These are phyloP conservation scores for Harringtonia lauricola DNA, from an alignment of 2,329 filamentous ascomycete species.

Conservation along the genomic window DNA sequence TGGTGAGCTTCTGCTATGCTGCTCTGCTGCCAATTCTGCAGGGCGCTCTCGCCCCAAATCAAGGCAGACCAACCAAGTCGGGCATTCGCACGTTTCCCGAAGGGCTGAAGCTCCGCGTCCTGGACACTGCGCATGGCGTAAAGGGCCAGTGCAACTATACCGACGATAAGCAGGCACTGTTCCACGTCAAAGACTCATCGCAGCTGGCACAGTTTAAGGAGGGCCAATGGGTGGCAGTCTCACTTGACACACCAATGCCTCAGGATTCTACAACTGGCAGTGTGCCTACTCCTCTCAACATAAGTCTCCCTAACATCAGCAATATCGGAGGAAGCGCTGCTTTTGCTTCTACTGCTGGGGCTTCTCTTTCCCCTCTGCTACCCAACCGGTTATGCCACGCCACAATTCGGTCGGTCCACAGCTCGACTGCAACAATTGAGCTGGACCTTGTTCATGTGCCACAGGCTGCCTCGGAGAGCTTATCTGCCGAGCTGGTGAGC, in stretches of 20 bases:
- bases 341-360: no score
- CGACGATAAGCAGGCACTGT: neutral
- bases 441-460: no score
- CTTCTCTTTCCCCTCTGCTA: no score
- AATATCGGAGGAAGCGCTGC: no score
- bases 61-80: neutral
- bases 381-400: no score
- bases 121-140: neutral
- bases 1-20: conserved; percentile 70
- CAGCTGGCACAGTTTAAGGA: neutral
- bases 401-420: neutral
- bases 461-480: neutral
- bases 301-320: no score
- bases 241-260: neutral
- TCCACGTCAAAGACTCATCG: neutral
- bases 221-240: conserved; percentile 6
- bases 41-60: neutral
- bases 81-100: neutral
- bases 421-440: no score
- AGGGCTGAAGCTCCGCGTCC: neutral
- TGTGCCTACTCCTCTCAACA: no score
- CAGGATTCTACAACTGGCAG: neutral
- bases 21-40: conserved; percentile 19
- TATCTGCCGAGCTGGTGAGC: neutral
- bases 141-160: neutral